phyloP scores from a whole-genome alignment of 202 grass and related monocot genomes.

The Saccharum hybrid region DNA sequence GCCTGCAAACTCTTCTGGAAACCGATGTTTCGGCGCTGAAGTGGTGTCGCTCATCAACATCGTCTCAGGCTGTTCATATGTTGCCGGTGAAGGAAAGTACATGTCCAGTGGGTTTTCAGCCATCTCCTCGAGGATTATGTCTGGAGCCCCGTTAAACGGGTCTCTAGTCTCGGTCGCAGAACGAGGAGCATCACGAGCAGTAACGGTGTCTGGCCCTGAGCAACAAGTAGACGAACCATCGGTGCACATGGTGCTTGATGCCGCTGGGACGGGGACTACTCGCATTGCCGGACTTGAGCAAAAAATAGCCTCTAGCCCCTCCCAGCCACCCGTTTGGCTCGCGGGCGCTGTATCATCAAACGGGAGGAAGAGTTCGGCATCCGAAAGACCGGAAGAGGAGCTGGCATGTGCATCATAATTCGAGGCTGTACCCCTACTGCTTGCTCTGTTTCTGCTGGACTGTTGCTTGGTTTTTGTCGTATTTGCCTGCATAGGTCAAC shows the following conservation, averaged over 20 bases:
- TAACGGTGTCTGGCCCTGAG: slow-evolving; percentile 9
- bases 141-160: slow-evolving; percentile 40
- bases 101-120: slow-evolving; percentile 53
- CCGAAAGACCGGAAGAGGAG: slow-evolving; percentile 18
- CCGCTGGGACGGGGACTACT: neutral
- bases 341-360: slow-evolving; percentile 2
- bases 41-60: neutral
- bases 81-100: slow-evolving; percentile 30
- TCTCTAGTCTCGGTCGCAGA: neutral
- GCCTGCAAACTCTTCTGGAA: neutral
- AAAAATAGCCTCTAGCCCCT: slow-evolving; percentile 33
- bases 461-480: slow-evolving; percentile 12
- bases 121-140: slow-evolving; percentile 54
- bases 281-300: slow-evolving; percentile 25
- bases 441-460: neutral
- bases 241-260: slow-evolving; percentile 36
- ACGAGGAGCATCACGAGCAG: neutral
- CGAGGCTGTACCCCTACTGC: neutral
- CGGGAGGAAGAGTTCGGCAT: slow-evolving; percentile 25
- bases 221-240: slow-evolving; percentile 40
- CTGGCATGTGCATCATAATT: neutral
- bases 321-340: neutral
- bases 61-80: slow-evolving; percentile 26
- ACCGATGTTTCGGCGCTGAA: slow-evolving; percentile 31
- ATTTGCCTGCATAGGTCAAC: slow-evolving; percentile 24